These are phyloP conservation scores for Haematococcus lacustris DNA, from an alignment of 139 green algal genomes.

Conservation along the genomic window DNA sequence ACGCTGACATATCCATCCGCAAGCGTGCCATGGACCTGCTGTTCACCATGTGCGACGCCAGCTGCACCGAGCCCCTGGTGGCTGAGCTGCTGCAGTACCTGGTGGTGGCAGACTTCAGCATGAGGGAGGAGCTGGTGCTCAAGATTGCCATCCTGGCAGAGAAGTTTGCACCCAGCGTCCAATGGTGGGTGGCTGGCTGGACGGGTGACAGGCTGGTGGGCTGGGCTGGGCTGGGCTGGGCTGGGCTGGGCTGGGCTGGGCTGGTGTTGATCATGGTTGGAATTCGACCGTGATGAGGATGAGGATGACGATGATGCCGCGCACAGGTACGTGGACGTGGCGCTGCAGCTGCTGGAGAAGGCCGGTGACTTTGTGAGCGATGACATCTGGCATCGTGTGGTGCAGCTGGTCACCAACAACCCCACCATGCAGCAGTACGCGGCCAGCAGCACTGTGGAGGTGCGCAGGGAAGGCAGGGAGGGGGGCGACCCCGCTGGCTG, in stretches of 20 bases:
- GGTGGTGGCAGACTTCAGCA: slow-evolving; percentile 73
- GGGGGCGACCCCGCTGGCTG: no score
- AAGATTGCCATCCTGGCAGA: slow-evolving; percentile 94
- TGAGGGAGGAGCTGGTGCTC: slow-evolving; percentile 94
- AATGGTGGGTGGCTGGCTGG: slow-evolving; percentile 88
- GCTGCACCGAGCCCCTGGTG: slow-evolving; percentile 66
- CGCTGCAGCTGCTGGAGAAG: slow-evolving; percentile 84
- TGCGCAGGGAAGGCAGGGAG: no score
- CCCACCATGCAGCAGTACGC: slow-evolving; percentile 81
- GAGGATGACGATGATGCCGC: no score
- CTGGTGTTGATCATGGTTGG: background rate
- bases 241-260: background rate
- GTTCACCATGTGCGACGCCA: slow-evolving; percentile 79
- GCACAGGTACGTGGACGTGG: slow-evolving; percentile 86
- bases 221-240: background rate
- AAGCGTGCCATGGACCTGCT: slow-evolving; percentile 69
- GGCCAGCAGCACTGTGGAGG: slow-evolving; percentile 54
- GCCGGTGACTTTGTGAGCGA: slow-evolving; percentile 87
- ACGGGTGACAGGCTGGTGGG: background rate
- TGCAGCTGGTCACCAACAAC: slow-evolving; percentile 94
- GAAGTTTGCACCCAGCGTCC: slow-evolving; percentile 69
- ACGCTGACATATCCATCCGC: slow-evolving; percentile 88
- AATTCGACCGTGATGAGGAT: no score
- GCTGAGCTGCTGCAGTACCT: slow-evolving; percentile 38
- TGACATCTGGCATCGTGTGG: slow-evolving; percentile 92